A percentile compares a stretch with the other conserved stretches of the same genome.
phyloP scores from a whole-genome alignment of 768 basidiomycete species.

The Cyclocybe aegerita region DNA sequence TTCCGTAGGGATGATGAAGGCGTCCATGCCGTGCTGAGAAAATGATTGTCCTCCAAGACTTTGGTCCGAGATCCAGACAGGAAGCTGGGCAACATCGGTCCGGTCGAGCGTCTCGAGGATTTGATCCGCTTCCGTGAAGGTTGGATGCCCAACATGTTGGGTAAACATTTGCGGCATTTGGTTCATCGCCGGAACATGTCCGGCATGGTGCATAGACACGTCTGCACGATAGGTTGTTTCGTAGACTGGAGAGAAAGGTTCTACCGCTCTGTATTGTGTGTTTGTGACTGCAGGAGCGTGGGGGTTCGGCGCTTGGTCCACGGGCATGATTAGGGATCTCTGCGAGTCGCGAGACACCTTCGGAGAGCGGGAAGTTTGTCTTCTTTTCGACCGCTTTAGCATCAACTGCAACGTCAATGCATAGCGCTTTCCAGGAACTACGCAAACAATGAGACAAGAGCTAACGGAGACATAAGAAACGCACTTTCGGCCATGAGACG shows the following conservation, averaged over 20 bases:
- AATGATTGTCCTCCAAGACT: slow-evolving; percentile 75
- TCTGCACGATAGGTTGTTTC: slow-evolving; percentile 35
- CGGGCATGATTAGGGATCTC: slow-evolving; percentile 44
- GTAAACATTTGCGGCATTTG: slow-evolving; percentile 26
- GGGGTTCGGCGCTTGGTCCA: slow-evolving; percentile 37
- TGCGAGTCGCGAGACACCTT: slow-evolving; percentile 55
- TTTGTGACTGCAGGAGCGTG: slow-evolving; percentile 24
- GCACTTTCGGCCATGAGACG: slow-evolving; percentile 76
- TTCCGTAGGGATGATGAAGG: slow-evolving; percentile 76
- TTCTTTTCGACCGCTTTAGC: slow-evolving; percentile 74
- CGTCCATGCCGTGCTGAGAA: slow-evolving; percentile 82
- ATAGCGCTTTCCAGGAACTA: slow-evolving; percentile 92
- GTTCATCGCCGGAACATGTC: slow-evolving; percentile 7
- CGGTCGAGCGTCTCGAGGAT: slow-evolving; percentile 78
- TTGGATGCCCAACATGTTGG: slow-evolving; percentile 21
- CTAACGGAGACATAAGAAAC: slow-evolving; percentile 18
- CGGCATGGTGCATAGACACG: slow-evolving; percentile 28
- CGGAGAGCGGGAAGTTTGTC: slow-evolving; percentile 62
- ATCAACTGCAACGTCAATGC: slow-evolving; percentile 88
- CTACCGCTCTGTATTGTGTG: slow-evolving; percentile 39
- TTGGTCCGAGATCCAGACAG: slow-evolving; percentile 86
- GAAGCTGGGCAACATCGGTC: slow-evolving; percentile 71
- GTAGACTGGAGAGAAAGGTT: slow-evolving; percentile 59
- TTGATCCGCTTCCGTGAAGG: slow-evolving; percentile 52
- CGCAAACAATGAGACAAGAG: neutral